Evolutionary conservation across 148 eudicot genomes (phyloP).

Genomic region (Fagopyrum homotropicum): DNA sequence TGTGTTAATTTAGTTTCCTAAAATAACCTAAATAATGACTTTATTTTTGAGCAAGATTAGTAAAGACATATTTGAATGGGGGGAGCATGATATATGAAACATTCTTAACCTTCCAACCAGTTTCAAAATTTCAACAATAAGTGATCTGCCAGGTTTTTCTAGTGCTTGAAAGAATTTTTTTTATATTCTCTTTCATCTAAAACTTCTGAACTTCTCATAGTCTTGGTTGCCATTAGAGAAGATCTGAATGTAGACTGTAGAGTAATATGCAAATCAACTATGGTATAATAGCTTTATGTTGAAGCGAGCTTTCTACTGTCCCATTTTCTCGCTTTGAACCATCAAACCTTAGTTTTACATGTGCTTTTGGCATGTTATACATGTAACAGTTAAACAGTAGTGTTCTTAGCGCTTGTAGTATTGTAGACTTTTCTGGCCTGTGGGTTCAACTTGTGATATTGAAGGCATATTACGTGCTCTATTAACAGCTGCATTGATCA

Average conservation of each 20-base stretch:
- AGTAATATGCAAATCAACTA: not conserved
- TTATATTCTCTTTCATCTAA: not conserved
- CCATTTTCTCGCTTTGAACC: not conserved
- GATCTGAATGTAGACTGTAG: not conserved
- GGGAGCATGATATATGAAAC: not conserved
- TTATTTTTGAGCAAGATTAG: no score
- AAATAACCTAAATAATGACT: no score
- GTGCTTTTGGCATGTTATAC: not conserved
- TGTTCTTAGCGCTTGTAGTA: no score
- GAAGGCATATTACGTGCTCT: not conserved
- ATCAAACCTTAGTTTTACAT: not conserved
- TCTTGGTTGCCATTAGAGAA: not conserved
- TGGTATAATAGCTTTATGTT: not conserved
- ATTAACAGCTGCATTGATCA: not conserved
- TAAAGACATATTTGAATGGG: not conserved
- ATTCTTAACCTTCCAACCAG: not conserved
- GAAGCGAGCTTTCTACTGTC: not conserved
- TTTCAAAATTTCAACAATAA: not conserved
- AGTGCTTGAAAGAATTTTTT: not conserved
- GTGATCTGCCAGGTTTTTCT: constrained; percentile 9
- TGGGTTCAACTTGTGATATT: not conserved
- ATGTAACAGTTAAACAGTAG: not conserved
- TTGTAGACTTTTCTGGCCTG: not conserved
- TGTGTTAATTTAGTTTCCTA: no score
- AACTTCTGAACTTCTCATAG: not conserved